These are phyloP conservation scores for Exophiala sp. DNA, from an alignment of 2,329 filamentous ascomycete species.

Conservation along the genomic window DNA sequence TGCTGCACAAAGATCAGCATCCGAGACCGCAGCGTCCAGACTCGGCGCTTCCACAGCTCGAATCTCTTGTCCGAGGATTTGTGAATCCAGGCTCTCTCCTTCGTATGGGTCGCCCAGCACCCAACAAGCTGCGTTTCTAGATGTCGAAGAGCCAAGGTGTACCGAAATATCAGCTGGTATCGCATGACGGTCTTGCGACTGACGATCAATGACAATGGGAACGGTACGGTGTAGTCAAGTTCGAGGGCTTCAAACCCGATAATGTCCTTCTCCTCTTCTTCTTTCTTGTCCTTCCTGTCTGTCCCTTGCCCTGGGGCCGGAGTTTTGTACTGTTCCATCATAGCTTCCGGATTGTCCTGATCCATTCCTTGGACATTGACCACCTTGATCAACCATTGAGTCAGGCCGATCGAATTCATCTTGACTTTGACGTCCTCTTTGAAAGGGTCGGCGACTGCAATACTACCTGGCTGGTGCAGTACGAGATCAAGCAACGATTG, in stretches of 20 bases:
- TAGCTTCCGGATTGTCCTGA: conserved; percentile 64
- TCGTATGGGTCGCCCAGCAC: conserved; percentile 87
- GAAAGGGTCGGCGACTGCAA: conserved; percentile 91
- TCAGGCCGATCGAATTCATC: conserved; percentile 92
- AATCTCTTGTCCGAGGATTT: conserved; percentile 68
- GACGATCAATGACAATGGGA: conserved; percentile 91
- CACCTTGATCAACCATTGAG: conserved; percentile 90
- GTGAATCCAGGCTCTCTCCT: conserved; percentile 76
- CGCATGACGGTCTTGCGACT: conserved; percentile 94
- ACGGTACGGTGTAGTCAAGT: conserved; percentile 90
- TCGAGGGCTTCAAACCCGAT: conserved; percentile 88
- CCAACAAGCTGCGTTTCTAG: conserved; percentile 81
- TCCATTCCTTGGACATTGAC: conserved; percentile 96
- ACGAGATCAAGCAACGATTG: conserved; percentile 95
- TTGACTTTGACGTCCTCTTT: conserved; percentile 98
- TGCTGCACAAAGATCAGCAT: conserved; percentile 99
- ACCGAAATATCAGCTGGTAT: conserved; percentile 94
- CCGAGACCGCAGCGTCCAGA: conserved; percentile 84
- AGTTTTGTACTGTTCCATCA: conserved; percentile 68
- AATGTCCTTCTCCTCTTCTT: conserved; percentile 82
- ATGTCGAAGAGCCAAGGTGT: conserved; percentile 83
- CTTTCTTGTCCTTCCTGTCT: conserved; percentile 69
- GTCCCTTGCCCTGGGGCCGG: conserved; percentile 50
- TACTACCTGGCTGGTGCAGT: conserved; percentile 89
- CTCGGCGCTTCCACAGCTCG: conserved; percentile 87